Conservation (phyloP, 1,284 basidiomycete species). For the Marasmius oreades region DNA sequence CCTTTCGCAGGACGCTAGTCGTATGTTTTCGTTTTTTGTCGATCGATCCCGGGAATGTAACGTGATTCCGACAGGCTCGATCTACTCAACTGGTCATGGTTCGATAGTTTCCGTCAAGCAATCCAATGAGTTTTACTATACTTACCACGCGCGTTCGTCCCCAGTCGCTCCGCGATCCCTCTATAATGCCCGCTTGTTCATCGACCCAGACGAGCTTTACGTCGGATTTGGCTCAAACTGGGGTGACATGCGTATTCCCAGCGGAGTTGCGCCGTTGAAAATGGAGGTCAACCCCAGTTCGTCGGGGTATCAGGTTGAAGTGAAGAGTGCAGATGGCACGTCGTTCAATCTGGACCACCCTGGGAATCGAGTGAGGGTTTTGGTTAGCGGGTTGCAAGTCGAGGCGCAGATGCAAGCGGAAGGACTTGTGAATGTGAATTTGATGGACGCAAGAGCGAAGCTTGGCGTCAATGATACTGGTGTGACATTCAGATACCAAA, state of each 20-base stretch:
- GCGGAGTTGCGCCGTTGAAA: conserved; percentile 1
- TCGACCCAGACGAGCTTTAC: conserved; percentile 4
- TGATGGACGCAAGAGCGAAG: not conserved
- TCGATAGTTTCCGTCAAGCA: conserved; percentile 1
- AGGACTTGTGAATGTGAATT: not conserved
- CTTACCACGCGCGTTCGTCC: conserved; percentile 4
- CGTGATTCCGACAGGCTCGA: not conserved
- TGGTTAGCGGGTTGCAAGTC: not conserved
- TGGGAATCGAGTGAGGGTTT: conserved; percentile 6
- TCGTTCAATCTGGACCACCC: conserved; percentile 1
- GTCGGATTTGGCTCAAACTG: conserved; percentile 6
- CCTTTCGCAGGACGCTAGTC: conserved; percentile 8
- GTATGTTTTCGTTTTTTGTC: conserved; percentile 1
- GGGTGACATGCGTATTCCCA: conserved; percentile 6
- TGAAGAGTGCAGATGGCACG: not conserved
- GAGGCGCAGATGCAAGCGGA: not conserved
- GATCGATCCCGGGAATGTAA: not conserved
- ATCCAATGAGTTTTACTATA: conserved; percentile 4
- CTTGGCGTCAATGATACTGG: not conserved
- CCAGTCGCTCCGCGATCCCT: conserved; percentile 3
- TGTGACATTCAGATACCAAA: conserved; percentile 1
- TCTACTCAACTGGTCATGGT: conserved; percentile 7
- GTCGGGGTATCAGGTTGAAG: not conserved
- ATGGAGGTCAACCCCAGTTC: not conserved
- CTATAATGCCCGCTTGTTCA: conserved; percentile 6